A percentile compares a stretch with the other conserved stretches of the same genome.
These are phyloP conservation scores for Setomelanomma holmii DNA, from an alignment of 2,329 filamentous ascomycete genomes.

Conservation along the genomic window DNA sequence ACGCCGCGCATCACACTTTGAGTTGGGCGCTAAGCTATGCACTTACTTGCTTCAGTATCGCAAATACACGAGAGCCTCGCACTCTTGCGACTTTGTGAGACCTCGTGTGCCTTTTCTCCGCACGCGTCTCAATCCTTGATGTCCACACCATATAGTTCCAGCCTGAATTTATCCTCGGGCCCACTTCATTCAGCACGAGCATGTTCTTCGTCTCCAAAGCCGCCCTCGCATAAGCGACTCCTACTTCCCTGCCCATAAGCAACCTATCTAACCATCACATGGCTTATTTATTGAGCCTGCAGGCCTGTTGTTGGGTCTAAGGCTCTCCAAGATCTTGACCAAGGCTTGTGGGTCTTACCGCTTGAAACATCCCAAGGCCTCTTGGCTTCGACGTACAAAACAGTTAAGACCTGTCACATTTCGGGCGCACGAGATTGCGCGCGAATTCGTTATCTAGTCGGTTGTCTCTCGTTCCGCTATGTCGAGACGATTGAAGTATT, in stretches of 20 bases:
- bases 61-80: too few relatives aligned
- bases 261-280: too few relatives aligned
- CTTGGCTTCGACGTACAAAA: constrained; percentile 15
- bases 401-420: constrained; percentile 10
- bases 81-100: too few relatives aligned
- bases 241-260: background rate
- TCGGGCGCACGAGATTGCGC: constrained; percentile 1
- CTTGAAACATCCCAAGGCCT: constrained; percentile 9
- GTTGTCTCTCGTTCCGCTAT: background rate
- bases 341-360: constrained; percentile 1
- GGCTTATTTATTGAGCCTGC: too few relatives aligned
- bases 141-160: too few relatives aligned
- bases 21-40: background rate
- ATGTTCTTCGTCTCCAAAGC: background rate
- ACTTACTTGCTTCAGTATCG: background rate
- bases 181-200: background rate
- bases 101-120: background rate
- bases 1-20: constrained; percentile 29
- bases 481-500: constrained; percentile 14
- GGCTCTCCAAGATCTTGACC: constrained; percentile 1
- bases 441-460: background rate
- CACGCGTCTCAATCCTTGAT: background rate
- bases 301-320: background rate
- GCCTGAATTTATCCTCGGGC: too few relatives aligned
- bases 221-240: background rate